Conservation (phyloP, 306 rosid genomes). For the Prunus campanulata region DNA sequence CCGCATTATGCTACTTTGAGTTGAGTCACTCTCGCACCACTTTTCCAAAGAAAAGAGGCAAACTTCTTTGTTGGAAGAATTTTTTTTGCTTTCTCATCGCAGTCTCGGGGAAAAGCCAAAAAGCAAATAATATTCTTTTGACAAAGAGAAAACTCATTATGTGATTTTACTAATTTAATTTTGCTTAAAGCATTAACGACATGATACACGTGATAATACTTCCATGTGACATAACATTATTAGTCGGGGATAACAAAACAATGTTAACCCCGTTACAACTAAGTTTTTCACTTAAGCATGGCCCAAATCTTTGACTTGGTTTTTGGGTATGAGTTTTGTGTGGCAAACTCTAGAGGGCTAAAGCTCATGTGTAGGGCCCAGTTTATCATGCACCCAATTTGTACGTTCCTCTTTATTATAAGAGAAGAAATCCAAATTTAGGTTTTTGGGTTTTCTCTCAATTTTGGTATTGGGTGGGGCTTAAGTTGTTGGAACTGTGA, state of each 20-base stretch:
- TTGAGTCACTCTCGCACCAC: background rate
- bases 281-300: too few species aligned
- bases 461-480: background rate
- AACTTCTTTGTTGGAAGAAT: slow-evolving; percentile 5
- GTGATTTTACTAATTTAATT: background rate
- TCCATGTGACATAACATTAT: accelerated
- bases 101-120: background rate
- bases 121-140: background rate
- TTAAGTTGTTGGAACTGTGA: background rate
- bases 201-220: accelerated
- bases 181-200: too few species aligned
- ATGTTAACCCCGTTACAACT: too few species aligned
- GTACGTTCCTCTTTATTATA: background rate
- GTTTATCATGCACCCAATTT: background rate
- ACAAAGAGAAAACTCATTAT: background rate
- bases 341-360: background rate
- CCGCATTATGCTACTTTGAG: background rate
- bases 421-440: background rate
- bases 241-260: accelerated
- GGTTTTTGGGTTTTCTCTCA: background rate
- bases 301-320: background rate
- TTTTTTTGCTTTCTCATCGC: background rate
- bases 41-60: background rate
- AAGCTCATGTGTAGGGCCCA: background rate
- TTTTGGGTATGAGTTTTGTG: background rate